A percentile compares a stretch with the other conserved stretches of the same genome.
Evolutionary conservation across 495 filamentous ascomycete genomes (phyloP).

Genomic region (Podospora comata): DNA sequence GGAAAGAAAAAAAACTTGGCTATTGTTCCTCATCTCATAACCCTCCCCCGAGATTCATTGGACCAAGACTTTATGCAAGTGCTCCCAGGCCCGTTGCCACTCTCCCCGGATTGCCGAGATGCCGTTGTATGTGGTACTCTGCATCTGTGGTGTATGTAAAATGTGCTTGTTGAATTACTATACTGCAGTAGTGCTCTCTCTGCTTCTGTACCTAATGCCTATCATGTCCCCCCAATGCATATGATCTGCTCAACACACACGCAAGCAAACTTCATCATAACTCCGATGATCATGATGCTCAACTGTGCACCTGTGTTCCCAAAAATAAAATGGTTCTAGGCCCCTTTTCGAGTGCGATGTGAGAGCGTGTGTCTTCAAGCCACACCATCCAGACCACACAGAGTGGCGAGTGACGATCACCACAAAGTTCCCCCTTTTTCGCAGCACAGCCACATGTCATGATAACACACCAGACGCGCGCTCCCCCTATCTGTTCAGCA

Average conservation of each 20-base stretch:
- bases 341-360: background rate
- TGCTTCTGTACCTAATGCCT: background rate
- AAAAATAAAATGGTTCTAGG: background rate
- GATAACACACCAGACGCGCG: conserved; percentile 1
- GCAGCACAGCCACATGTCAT: background rate
- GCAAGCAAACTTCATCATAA: background rate
- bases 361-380: background rate
- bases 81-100: no score
- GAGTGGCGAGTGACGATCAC: conserved; percentile 4
- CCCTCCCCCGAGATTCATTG: conserved; percentile 1
- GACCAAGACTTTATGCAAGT: conserved; percentile 5
- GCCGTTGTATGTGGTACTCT: background rate
- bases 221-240: background rate
- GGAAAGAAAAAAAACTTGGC: background rate
- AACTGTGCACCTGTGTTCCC: background rate
- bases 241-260: background rate
- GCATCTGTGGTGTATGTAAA: background rate
- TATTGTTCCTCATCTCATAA: background rate
- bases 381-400: background rate
- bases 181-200: background rate
- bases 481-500: background rate
- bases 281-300: background rate
- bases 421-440: background rate
- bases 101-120: background rate
- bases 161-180: background rate